Base-by-base conservation (phyloP, 305 asterid species). In the Solanum chacoense region DNA sequence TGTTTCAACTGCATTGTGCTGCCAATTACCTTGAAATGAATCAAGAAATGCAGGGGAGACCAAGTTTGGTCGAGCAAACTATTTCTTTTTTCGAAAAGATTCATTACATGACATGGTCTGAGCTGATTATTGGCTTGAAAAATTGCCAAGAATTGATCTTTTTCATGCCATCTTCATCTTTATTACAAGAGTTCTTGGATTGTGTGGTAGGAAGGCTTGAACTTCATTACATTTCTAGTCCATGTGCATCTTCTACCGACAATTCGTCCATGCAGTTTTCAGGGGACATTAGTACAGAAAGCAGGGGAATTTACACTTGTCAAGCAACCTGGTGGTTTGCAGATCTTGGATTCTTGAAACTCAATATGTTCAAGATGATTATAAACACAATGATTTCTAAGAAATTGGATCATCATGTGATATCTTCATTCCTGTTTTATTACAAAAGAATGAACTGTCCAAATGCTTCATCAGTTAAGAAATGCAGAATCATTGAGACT, bases 21-120 rank as follows among this genome's bases (percentile, higher is more conserved):
- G 94, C 95, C 65, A 77, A 59, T 35, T 93, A 93, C 87, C 81
- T 94, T 80, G 94, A 93, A 73, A 92, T 95, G 67, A 84, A 93
- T 38, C 91, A 91, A 84, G 73, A 86, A 72, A 67, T 11, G 45
- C 65, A 13, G 40, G 88, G 90, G 79, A 75, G 24, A 59, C 45
- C 73, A 42, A 63, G 90, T 85, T 88, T 91, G 86, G 22, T 86
- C 20, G 38, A 86, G 12, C 92, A 91, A 75, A 90, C 92, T 0
- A 65, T 8, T 77, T 89, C 76, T 34, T 92, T 31, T 90, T 63
- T 91, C 5, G 87, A 89, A 87, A 90, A 45, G 65, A 40, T 91
- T 38, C 90, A 89, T 84, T 87, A 26, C 28, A 90, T 91, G 92
- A 89, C 91, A 18, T 94, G 94, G 97, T 74, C 77, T 67, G 95